Conservation (phyloP, 257 asterid species). For the Scutellaria baicalensis region DNA sequence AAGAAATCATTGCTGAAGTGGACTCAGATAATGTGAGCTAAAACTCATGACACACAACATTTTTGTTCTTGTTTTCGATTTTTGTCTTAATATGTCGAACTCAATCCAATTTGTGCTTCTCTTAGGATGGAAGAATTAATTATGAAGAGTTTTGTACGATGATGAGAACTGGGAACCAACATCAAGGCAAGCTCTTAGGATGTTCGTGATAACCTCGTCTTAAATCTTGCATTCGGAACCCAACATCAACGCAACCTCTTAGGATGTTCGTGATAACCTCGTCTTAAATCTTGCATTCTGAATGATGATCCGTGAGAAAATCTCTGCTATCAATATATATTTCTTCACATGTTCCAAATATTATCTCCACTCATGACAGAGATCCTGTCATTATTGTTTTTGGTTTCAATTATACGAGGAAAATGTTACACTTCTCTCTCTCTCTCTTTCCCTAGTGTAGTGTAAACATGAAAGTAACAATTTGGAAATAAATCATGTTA, state of each 20-base stretch:
- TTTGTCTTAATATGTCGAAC: background rate
- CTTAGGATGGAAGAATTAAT: constrained; percentile 83
- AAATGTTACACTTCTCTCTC: too few species aligned
- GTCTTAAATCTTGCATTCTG: background rate
- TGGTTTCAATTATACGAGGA: too few species aligned
- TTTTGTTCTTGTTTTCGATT: background rate
- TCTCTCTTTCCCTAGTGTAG: too few species aligned
- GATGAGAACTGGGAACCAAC: constrained; percentile 82
- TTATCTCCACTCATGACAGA: too few species aligned
- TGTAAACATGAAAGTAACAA: too few species aligned
- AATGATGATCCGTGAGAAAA: background rate
- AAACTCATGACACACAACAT: background rate
- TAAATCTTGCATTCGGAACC: background rate
- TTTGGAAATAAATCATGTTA: too few species aligned
- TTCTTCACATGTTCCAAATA: background rate
- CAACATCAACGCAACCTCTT: too few species aligned
- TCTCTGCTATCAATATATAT: background rate
- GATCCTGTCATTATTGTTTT: too few species aligned
- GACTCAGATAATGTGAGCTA: constrained; percentile 75
- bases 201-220: background rate
- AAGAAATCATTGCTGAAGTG: constrained; percentile 79
- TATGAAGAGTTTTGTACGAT: constrained; percentile 78
- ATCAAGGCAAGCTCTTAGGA: constrained; percentile 38
- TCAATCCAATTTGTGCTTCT: background rate
- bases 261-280: background rate